Evolutionary conservation across 257 asterid genomes (phyloP).

Genomic region (Solanum bukasovii): DNA sequence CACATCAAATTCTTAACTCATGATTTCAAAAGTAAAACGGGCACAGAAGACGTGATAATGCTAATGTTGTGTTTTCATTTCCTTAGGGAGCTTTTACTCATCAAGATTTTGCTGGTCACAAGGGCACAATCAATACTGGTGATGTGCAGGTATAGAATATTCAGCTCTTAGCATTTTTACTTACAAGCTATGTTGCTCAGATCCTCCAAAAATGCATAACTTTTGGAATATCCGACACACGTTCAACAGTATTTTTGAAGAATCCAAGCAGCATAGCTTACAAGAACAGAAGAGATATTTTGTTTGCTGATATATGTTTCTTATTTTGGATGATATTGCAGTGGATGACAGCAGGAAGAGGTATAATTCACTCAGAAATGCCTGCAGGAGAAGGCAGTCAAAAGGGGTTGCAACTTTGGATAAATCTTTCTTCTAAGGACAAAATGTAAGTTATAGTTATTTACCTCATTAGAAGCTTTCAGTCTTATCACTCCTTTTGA

Average conservation of each 20-base stretch:
- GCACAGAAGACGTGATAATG: background rate
- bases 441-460: constrained; percentile 48
- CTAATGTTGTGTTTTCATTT: background rate
- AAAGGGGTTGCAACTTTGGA: constrained; percentile 78
- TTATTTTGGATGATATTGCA: constrained; percentile 12
- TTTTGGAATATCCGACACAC: background rate
- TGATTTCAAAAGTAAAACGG: background rate
- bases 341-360: constrained; percentile 99
- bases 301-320: background rate
- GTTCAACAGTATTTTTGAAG: background rate
- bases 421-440: constrained; percentile 84
- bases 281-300: background rate
- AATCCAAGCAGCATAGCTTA: background rate
- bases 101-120: constrained; percentile 91
- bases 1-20: background rate
- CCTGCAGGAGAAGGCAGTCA: constrained; percentile 75
- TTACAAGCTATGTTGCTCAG: background rate
- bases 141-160: constrained; percentile 71
- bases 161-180: background rate
- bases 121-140: constrained; percentile 71
- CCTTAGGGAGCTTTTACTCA: constrained; percentile 74
- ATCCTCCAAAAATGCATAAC: background rate
- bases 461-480: background rate
- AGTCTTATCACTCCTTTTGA: background rate
- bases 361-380: constrained; percentile 95